Percentiles rank a stretch among this genome's conserved stretches.
phyloP scores from a whole-genome alignment of 768 basidiomycete genomes.

The Hericium rajendrae region DNA sequence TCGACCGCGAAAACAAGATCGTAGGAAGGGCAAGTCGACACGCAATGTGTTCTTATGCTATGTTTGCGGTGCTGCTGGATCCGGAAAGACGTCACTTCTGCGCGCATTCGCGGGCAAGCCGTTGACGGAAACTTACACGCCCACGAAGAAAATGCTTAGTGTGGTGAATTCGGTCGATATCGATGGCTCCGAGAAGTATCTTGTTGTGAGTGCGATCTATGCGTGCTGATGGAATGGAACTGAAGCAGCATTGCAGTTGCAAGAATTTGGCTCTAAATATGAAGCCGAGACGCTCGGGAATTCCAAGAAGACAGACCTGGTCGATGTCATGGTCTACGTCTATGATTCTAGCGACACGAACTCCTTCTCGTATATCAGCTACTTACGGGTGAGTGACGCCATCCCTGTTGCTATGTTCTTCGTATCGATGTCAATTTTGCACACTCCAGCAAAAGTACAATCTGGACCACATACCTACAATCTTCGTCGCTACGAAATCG shows the following conservation, averaged over 20 bases:
- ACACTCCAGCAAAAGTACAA: slow-evolving; percentile 85
- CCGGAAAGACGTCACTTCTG: slow-evolving; percentile 86
- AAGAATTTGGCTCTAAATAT: slow-evolving; percentile 95
- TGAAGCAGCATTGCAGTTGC: slow-evolving; percentile 46
- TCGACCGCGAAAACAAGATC: slow-evolving; percentile 71
- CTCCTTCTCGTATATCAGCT: slow-evolving; percentile 97
- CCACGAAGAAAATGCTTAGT: slow-evolving; percentile 82
- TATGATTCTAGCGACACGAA: slow-evolving; percentile 98
- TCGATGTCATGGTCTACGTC: slow-evolving; percentile 92
- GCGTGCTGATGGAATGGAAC: background rate
- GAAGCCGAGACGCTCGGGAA: slow-evolving; percentile 86
- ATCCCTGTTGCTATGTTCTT: background rate
- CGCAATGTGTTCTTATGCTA: slow-evolving; percentile 91
- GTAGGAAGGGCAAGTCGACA: slow-evolving; percentile 79
- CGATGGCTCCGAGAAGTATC: slow-evolving; percentile 88
- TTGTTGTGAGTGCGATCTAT: slow-evolving; percentile 60
- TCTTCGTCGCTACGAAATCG: slow-evolving; percentile 98
- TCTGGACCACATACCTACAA: slow-evolving; percentile 86
- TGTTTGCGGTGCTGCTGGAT: slow-evolving; percentile 91
- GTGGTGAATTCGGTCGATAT: slow-evolving; percentile 96
- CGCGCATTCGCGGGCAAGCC: slow-evolving; percentile 80
- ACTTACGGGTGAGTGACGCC: slow-evolving; percentile 61
- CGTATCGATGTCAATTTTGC: slow-evolving; percentile 1
- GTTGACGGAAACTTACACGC: slow-evolving; percentile 67
- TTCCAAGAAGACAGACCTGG: slow-evolving; percentile 83